A percentile compares a stretch with the other conserved stretches of the same genome.
phyloP scores from a whole-genome alignment of 441 rosid species.

The Syzygium malaccense region DNA sequence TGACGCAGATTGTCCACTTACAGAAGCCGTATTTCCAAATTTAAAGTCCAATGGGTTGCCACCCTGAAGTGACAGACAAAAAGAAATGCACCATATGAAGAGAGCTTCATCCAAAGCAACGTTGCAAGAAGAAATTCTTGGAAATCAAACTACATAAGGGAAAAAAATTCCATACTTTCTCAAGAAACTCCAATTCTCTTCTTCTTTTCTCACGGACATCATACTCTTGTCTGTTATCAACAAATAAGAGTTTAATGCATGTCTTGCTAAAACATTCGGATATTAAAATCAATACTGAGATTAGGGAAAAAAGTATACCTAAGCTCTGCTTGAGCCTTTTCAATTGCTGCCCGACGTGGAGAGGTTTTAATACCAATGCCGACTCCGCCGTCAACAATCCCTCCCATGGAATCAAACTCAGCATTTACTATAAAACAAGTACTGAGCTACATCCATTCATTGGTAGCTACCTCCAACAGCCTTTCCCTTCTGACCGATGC shows the following conservation, averaged over 20 bases:
- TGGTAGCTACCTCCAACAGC: constrained; percentile 34
- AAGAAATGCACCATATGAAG: neutral
- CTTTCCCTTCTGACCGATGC: neutral
- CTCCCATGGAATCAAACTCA: constrained; percentile 99
- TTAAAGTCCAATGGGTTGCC: constrained; percentile 99
- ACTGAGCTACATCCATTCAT: constrained; percentile 79
- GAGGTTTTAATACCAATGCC: constrained; percentile 91
- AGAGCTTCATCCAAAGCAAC: neutral
- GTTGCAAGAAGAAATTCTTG: neutral
- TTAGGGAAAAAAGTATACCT: constrained; percentile 38
- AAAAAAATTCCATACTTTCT: constrained; percentile 65
- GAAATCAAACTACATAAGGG: constrained; percentile 1
- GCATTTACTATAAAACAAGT: constrained; percentile 77
- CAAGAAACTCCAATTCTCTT: constrained; percentile 94
- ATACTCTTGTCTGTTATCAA: constrained; percentile 82
- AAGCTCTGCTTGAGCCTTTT: constrained; percentile 94
- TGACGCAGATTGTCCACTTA: constrained; percentile 95
- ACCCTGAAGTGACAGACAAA: constrained; percentile 47
- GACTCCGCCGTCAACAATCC: constrained; percentile 91
- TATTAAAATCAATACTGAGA: neutral
- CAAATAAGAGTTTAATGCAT: neutral
- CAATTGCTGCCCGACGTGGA: constrained; percentile 84
- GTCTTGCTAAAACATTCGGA: neutral
- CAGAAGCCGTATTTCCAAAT: constrained; percentile 66
- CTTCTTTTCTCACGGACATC: constrained; percentile 97